A percentile compares a stretch with the other conserved stretches of the same genome.
phyloP scores from a whole-genome alignment of 805 yeast species.

The Candida suzukii region DNA sequence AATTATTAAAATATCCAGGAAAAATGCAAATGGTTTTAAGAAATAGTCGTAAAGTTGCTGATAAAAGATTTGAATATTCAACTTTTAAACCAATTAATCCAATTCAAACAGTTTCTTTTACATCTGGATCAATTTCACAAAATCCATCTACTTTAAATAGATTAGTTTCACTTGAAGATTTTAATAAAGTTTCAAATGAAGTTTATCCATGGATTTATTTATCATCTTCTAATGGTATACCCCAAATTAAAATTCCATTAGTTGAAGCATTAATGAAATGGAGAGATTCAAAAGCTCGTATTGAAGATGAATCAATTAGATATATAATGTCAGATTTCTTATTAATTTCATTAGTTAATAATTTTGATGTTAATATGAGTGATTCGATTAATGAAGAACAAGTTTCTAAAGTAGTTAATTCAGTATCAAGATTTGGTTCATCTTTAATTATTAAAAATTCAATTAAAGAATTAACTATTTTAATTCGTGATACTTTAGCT shows the following conservation, averaged over 20 bases:
- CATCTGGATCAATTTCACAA: slow-evolving; percentile 23
- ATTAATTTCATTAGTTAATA: slow-evolving; percentile 46
- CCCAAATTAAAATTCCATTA: slow-evolving; percentile 43
- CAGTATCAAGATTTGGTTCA: slow-evolving; percentile 38
- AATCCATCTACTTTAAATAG: slow-evolving; percentile 6
- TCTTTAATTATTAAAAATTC: slow-evolving; percentile 38
- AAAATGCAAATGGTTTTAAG: slow-evolving; percentile 53
- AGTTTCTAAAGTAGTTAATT: slow-evolving; percentile 41
- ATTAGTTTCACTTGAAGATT: neutral
- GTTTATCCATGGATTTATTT: slow-evolving; percentile 53
- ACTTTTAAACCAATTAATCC: slow-evolving; percentile 43
- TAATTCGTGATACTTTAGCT: slow-evolving; percentile 39
- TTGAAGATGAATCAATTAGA: slow-evolving; percentile 76
- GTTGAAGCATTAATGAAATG: slow-evolving; percentile 63
- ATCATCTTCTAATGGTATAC: slow-evolving; percentile 59
- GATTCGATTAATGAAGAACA: slow-evolving; percentile 49
- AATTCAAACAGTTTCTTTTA: slow-evolving; percentile 18
- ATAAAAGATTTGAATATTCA: slow-evolving; percentile 74
- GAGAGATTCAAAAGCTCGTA: slow-evolving; percentile 76
- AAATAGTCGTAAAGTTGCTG: slow-evolving; percentile 75
- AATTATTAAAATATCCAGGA: slow-evolving; percentile 40
- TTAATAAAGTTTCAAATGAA: slow-evolving; percentile 26
- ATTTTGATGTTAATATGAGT: slow-evolving; percentile 17
- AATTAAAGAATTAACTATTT: slow-evolving; percentile 49
- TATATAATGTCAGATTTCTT: slow-evolving; percentile 80